phyloP scores from a whole-genome alignment of 768 basidiomycete genomes.

The Leccinellum albellum region DNA sequence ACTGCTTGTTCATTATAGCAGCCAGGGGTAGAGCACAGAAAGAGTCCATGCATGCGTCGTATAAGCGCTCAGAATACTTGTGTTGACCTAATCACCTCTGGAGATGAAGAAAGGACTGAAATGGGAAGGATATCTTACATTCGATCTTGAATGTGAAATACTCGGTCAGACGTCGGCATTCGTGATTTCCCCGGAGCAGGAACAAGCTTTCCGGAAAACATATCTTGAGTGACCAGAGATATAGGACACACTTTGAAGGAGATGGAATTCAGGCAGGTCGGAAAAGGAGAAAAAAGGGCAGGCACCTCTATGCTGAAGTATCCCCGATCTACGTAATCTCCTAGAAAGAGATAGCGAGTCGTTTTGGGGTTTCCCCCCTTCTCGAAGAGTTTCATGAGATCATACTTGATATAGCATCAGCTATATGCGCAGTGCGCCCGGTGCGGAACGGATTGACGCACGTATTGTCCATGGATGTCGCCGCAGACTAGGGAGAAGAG shows the following conservation, averaged over 20 bases:
- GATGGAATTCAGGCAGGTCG: neutral
- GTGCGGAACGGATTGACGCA: conserved; percentile 16
- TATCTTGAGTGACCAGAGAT: conserved; percentile 61
- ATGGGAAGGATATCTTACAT: conserved; percentile 21
- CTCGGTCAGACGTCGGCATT: conserved; percentile 62
- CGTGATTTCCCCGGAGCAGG: conserved; percentile 62
- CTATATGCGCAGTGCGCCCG: neutral
- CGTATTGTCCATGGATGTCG: conserved; percentile 23
- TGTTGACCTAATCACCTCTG: conserved; percentile 48
- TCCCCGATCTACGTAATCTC: conserved; percentile 73
- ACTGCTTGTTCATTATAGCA: conserved; percentile 79
- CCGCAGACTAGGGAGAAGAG: conserved; percentile 12
- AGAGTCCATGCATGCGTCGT: conserved; percentile 70
- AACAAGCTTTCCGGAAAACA: conserved; percentile 59
- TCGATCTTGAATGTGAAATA: conserved; percentile 63
- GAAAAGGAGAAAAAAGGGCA: neutral
- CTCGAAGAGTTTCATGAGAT: conserved; percentile 78
- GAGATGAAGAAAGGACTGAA: conserved; percentile 1
- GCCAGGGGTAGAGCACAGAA: conserved; percentile 72
- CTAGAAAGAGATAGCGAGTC: conserved; percentile 70
- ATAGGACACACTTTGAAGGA: conserved; percentile 47
- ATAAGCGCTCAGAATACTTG: conserved; percentile 73
- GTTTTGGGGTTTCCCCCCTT: conserved; percentile 72
- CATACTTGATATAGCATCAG: conserved; percentile 45
- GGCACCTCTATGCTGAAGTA: conserved; percentile 72